Base-by-base conservation (phyloP, 371 early-diverging fungal species). In the Rhizopus arrhizus region DNA sequence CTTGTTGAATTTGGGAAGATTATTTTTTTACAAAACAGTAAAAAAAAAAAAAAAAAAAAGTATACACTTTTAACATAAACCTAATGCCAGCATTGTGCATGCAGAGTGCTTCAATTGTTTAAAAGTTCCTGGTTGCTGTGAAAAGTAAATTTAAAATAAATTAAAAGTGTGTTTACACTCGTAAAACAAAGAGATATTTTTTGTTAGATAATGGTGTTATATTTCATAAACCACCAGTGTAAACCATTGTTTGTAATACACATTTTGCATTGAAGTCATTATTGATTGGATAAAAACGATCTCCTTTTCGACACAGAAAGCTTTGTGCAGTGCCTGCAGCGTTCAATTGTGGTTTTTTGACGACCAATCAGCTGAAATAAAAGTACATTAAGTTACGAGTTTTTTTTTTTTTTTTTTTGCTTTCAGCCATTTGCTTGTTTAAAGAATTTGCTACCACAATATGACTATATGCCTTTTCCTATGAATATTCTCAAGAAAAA, bases 61-160 rank as follows among this genome's bases (percentile, higher is more conserved):
- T 45, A 5, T 10, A 45, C n/a, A 16, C 5, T 28, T 50, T 35
- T 55, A 55, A 50, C 38, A 64, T 61, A 35, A 62, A 63, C 60
- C 56, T 59, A 34, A 58, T 59, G 49, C 63, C 68, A 68, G 59
- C 68, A 59, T 59, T 68, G 47, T 68, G 64, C 68, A 68, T 68
- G 64, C 63, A 63, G 64, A 54, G 22, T n/a, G 45, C 29, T 48
- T 36, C 15, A 36, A 22, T 7, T 4, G 36, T 36, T 48, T 48
- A 7, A 29, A 29, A 4, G 48, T n/a, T 7, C 1, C 48, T 29
- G 8, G 7, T 48, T 48, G 48, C 9, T 13, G 13, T 38, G 13
- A 5, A 38, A 13, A 38, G 13, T 38, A 2, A 13, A 6, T 8
- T 38, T 11, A 2, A 38, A 38, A 38, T 13, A 38, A 38, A 11